Evolutionary conservation across 1,139 yeast genomes (phyloP), one percentile per base, ranked within the genome.

Genomic region (Yamadazyma oceani): DNA sequence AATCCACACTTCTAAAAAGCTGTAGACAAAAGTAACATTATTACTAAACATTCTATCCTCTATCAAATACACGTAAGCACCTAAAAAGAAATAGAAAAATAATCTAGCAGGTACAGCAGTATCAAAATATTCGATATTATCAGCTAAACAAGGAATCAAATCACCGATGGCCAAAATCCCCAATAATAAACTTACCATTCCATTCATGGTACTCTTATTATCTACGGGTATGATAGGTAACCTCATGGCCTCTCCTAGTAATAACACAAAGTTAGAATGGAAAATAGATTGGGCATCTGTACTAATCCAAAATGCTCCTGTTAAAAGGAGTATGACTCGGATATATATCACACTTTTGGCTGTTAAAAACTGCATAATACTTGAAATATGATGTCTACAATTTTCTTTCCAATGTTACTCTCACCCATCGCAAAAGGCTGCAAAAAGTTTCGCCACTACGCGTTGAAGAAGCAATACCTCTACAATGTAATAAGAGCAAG

Each of bases 1-100:
- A 52, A 80, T 64, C 90, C 90, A 84, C 23, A 83, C 70, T 54
- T 85, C 94, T 45, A 78, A 55, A 49, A 83, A 82, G n/a, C 79
- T 58, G 54, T 75, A 83, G 2, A 76, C 66, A 46, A 83, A 80
- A 2, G 82, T 75, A 33, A 80, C 66, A 53, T 80, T 81, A 58
- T 82, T 83, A 51, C 83, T 79, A 16, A 82, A 38, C 26, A 64
- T 60, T 12, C 71, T 57, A 38, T 69, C 66, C 15, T 64, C 64
- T 17, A 63, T 63, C 28, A 69, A 43, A 55, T 72, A 75, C 27
- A 71, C 47, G 49, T 64, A 71, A 10, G 63, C 62, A 9, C 78
- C 78, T 32, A 82, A 48, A 1, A 55, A 54, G 53, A 89, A 86
- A 53, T 71, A 80, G 4, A 72, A 48, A 9, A 74, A 48, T 39